Conservation (phyloP, 805 yeast species). For the Barnettozyma populi region DNA sequence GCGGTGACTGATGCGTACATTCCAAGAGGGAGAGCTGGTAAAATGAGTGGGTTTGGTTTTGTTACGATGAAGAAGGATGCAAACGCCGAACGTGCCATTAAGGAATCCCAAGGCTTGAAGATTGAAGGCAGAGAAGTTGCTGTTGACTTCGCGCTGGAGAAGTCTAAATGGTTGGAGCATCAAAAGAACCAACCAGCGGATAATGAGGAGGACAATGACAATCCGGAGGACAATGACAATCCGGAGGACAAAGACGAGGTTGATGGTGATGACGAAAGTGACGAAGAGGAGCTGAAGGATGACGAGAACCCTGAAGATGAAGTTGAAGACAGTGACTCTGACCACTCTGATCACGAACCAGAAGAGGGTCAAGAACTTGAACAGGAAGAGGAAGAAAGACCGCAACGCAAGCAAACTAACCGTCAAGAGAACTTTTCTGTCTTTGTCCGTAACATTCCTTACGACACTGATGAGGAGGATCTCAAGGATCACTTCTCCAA, state of each 20-base stretch:
- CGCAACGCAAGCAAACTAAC: slow-evolving; percentile 40
- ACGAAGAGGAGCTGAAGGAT: too few relatives aligned
- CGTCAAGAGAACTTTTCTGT: slow-evolving; percentile 67
- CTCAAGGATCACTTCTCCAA: slow-evolving; percentile 69
- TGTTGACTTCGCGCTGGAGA: slow-evolving; percentile 89
- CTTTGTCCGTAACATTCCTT: slow-evolving; percentile 90
- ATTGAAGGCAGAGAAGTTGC: slow-evolving; percentile 90
- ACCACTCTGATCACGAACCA: slow-evolving; percentile 17
- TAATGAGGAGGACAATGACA: slow-evolving; percentile 28
- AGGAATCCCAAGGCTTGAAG: slow-evolving; percentile 65
- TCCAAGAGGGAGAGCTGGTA: slow-evolving; percentile 83
- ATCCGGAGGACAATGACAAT: slow-evolving; percentile 30
- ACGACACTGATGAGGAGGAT: slow-evolving; percentile 82
- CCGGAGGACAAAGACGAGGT: slow-evolving; percentile 17
- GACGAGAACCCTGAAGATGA: too few relatives aligned
- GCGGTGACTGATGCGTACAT: slow-evolving; percentile 83
- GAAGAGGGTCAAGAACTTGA: slow-evolving; percentile 3
- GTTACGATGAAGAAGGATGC: slow-evolving; percentile 78
- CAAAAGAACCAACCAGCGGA: slow-evolving; percentile 41
- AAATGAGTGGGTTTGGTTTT: slow-evolving; percentile 92
- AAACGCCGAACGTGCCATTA: slow-evolving; percentile 78
- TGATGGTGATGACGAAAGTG: slow-evolving; percentile 18
- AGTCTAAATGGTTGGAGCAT: slow-evolving; percentile 69
- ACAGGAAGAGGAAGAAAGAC: slow-evolving; percentile 30
- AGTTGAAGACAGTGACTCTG: slow-evolving; percentile 25